Percentiles rank a stretch among this genome's conserved stretches.
These are phyloP conservation scores for Glebionis coronaria DNA, from an alignment of 129 eudicot genomes.

Conservation along the genomic window DNA sequence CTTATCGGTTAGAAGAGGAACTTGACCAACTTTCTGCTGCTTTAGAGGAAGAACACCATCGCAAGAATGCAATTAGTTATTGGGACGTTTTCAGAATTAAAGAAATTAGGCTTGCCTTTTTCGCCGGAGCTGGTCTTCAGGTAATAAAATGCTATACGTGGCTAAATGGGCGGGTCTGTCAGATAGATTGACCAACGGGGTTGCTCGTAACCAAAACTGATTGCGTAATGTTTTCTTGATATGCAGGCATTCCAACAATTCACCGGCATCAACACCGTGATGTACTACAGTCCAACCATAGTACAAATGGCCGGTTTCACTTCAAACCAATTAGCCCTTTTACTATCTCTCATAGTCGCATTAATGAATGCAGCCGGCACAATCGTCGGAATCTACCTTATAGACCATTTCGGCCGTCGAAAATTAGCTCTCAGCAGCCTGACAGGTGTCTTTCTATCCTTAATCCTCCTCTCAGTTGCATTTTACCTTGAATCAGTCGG, in stretches of 20 bases:
- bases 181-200: no score
- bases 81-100: conserved; percentile 54
- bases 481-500: conserved; percentile 57
- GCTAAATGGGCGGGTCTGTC: not conserved
- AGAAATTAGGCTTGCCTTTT: conserved; percentile 75
- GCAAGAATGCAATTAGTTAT: conserved; percentile 43
- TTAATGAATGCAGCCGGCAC: conserved; percentile 65
- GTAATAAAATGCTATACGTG: conserved; percentile 14
- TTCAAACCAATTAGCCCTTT: conserved; percentile 65
- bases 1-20: conserved; percentile 63
- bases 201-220: not conserved
- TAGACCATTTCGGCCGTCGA: conserved; percentile 67
- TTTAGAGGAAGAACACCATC: conserved; percentile 55
- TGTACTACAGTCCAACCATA: conserved; percentile 81
- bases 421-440: conserved; percentile 52
- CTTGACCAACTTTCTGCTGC: conserved; percentile 64
- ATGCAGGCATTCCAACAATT: conserved; percentile 72
- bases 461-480: conserved; percentile 43
- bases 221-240: not conserved
- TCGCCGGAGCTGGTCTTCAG: conserved; percentile 90
- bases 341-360: conserved; percentile 62
- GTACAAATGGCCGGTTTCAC: conserved; percentile 73
- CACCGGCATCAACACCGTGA: conserved; percentile 73
- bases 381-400: conserved; percentile 59
- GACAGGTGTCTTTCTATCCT: conserved; percentile 56